Conservation (phyloP, 2,329 filamentous ascomycete genomes). For the Botrytis galanthina region DNA sequence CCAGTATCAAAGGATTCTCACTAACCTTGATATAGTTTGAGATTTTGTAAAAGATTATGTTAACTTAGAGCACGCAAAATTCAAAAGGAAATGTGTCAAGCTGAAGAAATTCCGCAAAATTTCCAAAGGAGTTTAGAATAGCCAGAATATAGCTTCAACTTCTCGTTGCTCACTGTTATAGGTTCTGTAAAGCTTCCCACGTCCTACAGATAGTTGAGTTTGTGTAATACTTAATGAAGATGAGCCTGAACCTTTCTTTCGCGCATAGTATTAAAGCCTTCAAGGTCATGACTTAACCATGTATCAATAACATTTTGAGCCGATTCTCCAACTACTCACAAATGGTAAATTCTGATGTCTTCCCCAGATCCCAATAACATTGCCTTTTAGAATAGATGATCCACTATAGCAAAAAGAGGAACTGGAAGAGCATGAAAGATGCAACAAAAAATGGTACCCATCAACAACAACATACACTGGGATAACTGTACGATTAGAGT, state of each 20-base stretch:
- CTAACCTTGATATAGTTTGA: background rate
- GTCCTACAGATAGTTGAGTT: background rate
- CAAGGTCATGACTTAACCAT: background rate
- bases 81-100: fast-evolving
- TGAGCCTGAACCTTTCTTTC: background rate
- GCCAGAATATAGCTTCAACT: background rate
- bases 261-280: background rate
- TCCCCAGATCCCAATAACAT: background rate
- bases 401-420: background rate
- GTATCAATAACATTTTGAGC: background rate
- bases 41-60: background rate
- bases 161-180: background rate
- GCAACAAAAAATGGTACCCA: background rate
- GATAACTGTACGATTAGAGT: background rate
- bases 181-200: background rate
- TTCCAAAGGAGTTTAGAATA: background rate
- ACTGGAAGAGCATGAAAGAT: background rate
- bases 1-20: background rate
- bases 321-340: background rate
- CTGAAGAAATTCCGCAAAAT: background rate
- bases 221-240: background rate
- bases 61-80: background rate
- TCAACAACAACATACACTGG: background rate
- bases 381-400: background rate
- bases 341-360: background rate